Evolutionary conservation across 805 yeast species (phyloP), one percentile per base, ranked within the genome.

Genomic region (Hanseniaspora guilliermondii): DNA sequence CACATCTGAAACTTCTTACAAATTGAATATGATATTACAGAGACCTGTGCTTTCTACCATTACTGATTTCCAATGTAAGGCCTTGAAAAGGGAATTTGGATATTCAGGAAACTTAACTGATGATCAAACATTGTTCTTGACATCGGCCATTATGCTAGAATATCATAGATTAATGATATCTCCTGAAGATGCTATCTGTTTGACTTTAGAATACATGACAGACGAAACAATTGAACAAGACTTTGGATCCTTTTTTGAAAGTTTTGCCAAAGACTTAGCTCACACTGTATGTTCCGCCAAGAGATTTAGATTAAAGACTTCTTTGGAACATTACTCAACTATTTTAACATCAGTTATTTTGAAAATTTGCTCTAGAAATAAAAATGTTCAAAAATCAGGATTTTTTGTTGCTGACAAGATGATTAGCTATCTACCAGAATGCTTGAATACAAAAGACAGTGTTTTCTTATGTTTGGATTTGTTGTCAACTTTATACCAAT

Each of bases 1-100:
- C 63, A 81, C 88, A 62, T 83, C 91, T 12, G 98, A 93, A 65
- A 87, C 95, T 19, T 87, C 96, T 2, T 74, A 93, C 58, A 97
- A 93, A 62, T 76, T 93, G 72, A 93, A 93, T 64, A 83, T 96
- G 0, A 87, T 93, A 30, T 73, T 93, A 53, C 78, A 95, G 64
- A 50, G 54, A 50, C 46, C 38, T n/a, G 42, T 50, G 7, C 38
- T 40, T n/a, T 50, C 54, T 6, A 17, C 17, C 14, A 19, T 50
- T 8, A 37, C 33, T 19, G 54, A 42, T 19, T 17, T 37, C 17
- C 54, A 50, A 25, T 38, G 22, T 16, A 50, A 50, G 21, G 17
- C 39, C 12, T 12, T 50, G 11, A 50, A 50, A 30, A 50, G 19
- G 19, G 32, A 36, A 2, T 50, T 39, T 22, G 37, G 37, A 6